phyloP scores from a whole-genome alignment of 805 yeast genomes.

The Saturnispora mendoncae region DNA sequence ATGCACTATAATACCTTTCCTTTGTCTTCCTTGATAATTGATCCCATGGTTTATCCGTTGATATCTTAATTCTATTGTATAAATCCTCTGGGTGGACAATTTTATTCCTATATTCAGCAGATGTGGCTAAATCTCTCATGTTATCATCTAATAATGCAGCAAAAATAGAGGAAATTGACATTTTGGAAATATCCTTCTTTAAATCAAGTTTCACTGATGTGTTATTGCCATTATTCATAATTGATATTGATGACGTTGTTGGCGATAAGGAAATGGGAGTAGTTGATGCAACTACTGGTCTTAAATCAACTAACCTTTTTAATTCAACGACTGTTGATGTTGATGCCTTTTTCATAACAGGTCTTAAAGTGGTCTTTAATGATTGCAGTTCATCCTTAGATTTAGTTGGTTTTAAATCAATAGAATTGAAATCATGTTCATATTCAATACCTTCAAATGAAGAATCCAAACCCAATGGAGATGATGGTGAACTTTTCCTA shows the following conservation, averaged over 20 bases:
- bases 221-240: not conserved
- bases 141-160: constrained; percentile 23
- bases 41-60: constrained; percentile 21
- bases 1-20: constrained; percentile 24
- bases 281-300: not conserved
- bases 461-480: constrained; percentile 4
- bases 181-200: constrained; percentile 1
- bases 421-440: constrained; percentile 2
- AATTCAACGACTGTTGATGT: constrained; percentile 10
- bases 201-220: not conserved
- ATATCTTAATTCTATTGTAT: constrained; percentile 20
- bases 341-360: constrained; percentile 10
- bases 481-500: constrained; percentile 12
- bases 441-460: not conserved
- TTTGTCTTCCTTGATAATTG: constrained; percentile 17
- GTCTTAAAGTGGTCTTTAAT: constrained; percentile 10
- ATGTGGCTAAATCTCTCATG: constrained; percentile 21
- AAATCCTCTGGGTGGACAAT: constrained; percentile 23
- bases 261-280: not conserved
- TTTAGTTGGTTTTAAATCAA: not conserved
- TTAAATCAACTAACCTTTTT: constrained; percentile 11
- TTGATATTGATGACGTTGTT: not conserved
- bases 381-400: not conserved
- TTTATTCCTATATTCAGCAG: constrained; percentile 23
- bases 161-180: constrained; percentile 21